Percentiles rank a stretch among this genome's conserved stretches.
These are phyloP conservation scores for Tremella yokohamensis DNA, from an alignment of 768 basidiomycete genomes.

Conservation along the genomic window DNA sequence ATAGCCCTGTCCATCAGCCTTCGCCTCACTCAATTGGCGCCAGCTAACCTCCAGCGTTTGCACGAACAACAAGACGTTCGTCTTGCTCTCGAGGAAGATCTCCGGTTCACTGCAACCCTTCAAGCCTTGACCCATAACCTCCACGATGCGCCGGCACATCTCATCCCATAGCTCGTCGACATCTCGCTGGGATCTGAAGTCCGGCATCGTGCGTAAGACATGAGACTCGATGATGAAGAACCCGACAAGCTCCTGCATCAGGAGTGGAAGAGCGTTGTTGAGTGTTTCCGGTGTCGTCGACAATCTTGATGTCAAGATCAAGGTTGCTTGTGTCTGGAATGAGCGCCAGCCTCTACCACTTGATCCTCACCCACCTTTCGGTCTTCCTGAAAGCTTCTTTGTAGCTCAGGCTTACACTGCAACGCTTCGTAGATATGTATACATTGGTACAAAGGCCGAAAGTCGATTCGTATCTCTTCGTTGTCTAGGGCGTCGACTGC, in stretches of 20 bases:
- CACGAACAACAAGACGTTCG: slow-evolving; percentile 75
- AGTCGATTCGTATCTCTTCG: slow-evolving; percentile 81
- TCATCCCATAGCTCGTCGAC: slow-evolving; percentile 95
- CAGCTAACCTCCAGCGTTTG: slow-evolving; percentile 79
- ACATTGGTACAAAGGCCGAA: slow-evolving; percentile 91
- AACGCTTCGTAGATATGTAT: slow-evolving; percentile 93
- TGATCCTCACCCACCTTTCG: slow-evolving; percentile 62
- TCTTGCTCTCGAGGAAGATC: slow-evolving; percentile 75
- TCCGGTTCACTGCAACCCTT: slow-evolving; percentile 73
- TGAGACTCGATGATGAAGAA: slow-evolving; percentile 96
- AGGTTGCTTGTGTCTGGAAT: slow-evolving; percentile 84
- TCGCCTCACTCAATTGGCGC: not conserved
- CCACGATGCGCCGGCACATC: slow-evolving; percentile 68
- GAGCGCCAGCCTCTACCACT: not conserved
- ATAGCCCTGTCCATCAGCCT: slow-evolving; percentile 62
- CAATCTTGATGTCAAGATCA: slow-evolving; percentile 66
- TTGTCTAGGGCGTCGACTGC: slow-evolving; percentile 88
- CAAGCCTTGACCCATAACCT: slow-evolving; percentile 69
- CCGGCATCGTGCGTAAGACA: slow-evolving; percentile 80
- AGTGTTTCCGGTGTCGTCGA: slow-evolving; percentile 49
- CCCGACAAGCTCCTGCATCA: slow-evolving; percentile 90
- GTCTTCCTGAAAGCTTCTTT: slow-evolving; percentile 92
- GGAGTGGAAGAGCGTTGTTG: slow-evolving; percentile 59
- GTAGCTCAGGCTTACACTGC: slow-evolving; percentile 83
- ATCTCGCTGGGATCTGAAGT: slow-evolving; percentile 83